Conservation (phyloP, 163 green algal species). For the Scenedesmus sp. region DNA sequence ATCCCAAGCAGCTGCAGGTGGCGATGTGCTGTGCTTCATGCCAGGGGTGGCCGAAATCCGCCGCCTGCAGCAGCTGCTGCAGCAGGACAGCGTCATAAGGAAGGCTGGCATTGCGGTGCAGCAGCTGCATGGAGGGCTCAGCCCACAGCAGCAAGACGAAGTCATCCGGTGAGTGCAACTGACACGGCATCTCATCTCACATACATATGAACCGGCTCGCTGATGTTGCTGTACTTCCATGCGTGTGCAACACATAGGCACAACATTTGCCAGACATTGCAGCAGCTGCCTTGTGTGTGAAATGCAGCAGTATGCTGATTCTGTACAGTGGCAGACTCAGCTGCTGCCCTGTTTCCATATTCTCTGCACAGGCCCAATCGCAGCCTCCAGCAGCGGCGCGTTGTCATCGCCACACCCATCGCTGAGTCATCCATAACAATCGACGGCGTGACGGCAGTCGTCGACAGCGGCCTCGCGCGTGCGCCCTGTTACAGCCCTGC, state of each 20-base stretch:
- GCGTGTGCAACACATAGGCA: neutral
- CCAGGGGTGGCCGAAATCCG: slow-evolving; percentile 73
- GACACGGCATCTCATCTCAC: neutral
- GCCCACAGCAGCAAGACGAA: slow-evolving; percentile 67
- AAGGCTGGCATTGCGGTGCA: slow-evolving; percentile 46
- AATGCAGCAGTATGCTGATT: neutral
- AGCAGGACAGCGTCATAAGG: slow-evolving; percentile 7
- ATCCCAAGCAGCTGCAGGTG: neutral
- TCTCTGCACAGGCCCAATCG: neutral
- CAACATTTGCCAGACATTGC: neutral
- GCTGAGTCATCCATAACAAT: slow-evolving; percentile 94
- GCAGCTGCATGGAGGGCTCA: slow-evolving; percentile 70
- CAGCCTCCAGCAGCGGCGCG: slow-evolving; percentile 76
- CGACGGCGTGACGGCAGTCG: slow-evolving; percentile 91
- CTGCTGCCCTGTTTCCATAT: neutral
- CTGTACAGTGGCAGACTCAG: neutral
- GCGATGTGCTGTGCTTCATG: slow-evolving; percentile 70
- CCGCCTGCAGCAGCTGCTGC: slow-evolving; percentile 31
- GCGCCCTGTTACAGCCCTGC: slow-evolving; percentile 58
- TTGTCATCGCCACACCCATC: slow-evolving; percentile 94
- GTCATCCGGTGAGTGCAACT: slow-evolving; percentile 49
- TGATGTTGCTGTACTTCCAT: neutral
- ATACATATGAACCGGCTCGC: neutral
- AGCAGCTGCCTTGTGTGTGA: neutral
- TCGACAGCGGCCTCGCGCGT: slow-evolving; percentile 73